phyloP scores from a whole-genome alignment of 257 asterid species.

The Mentha longifolia region DNA sequence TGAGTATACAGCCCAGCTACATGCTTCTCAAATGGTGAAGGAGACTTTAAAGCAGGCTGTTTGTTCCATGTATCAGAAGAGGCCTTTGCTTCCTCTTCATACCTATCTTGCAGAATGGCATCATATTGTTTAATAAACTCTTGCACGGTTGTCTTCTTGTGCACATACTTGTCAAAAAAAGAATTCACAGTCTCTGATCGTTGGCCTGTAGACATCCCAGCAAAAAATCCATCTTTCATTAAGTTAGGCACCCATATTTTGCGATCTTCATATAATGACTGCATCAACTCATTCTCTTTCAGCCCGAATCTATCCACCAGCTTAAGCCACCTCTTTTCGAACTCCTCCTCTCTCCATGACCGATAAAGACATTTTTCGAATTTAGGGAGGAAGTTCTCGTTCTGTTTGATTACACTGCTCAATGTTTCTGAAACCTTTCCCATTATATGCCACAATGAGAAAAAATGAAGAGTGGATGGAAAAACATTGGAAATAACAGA shows the following conservation, averaged over 20 bases:
- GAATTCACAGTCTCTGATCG: conserved; percentile 90
- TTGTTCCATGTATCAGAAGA: conserved; percentile 87
- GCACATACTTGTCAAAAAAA: conserved; percentile 89
- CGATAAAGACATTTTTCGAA: conserved; percentile 75
- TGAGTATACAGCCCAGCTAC: conserved; percentile 71
- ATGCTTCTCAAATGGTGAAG: conserved; percentile 97
- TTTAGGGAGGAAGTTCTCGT: conserved; percentile 62
- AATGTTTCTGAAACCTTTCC: conserved; percentile 74
- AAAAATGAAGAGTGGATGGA: conserved; percentile 70
- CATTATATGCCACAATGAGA: conserved; percentile 74
- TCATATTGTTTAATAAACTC: conserved; percentile 87
- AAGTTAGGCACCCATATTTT: conserved; percentile 74
- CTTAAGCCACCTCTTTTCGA: conserved; percentile 84
- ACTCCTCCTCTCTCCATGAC: conserved; percentile 81
- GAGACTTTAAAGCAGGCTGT: conserved; percentile 86
- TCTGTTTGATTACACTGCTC: conserved; percentile 71
- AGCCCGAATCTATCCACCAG: conserved; percentile 76
- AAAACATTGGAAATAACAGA: conserved; percentile 62
- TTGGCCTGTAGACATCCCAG: conserved; percentile 79
- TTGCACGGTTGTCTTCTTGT: conserved; percentile 81
- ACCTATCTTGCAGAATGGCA: conserved; percentile 75
- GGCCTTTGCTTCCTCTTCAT: conserved; percentile 96
- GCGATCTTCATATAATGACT: conserved; percentile 75
- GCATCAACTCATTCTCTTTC: conserved; percentile 67
- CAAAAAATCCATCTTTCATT: conserved; percentile 68